phyloP scores from a whole-genome alignment of 139 green algal genomes.

The Spirogloea muscicola region DNA sequence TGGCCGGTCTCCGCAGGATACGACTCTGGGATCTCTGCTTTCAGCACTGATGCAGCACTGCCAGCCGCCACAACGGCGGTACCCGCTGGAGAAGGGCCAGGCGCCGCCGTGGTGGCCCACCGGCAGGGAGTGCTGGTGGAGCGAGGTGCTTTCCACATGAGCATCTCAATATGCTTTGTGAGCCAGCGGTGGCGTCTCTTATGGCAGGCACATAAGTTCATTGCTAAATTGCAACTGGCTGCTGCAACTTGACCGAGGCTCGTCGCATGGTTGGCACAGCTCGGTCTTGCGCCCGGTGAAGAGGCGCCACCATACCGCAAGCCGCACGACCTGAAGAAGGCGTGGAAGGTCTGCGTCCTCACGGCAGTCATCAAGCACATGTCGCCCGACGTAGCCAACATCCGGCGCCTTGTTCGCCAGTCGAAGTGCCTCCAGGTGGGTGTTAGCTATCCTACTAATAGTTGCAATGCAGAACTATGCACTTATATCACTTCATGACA shows the following conservation, averaged over 20 bases:
- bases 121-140: slow-evolving; percentile 23
- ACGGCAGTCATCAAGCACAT: slow-evolving; percentile 28
- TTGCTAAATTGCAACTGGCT: no score
- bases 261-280: neutral
- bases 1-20: no score
- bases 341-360: slow-evolving; percentile 18
- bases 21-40: slow-evolving; percentile 25
- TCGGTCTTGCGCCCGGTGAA: slow-evolving; percentile 25
- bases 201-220: no score
- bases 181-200: no score
- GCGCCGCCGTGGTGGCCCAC: slow-evolving; percentile 23
- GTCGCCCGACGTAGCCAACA: slow-evolving; percentile 16
- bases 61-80: slow-evolving; percentile 3
- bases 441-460: neutral
- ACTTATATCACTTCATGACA: neutral
- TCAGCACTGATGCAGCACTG: slow-evolving; percentile 35
- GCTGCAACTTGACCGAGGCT: no score
- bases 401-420: slow-evolving; percentile 3
- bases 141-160: no score
- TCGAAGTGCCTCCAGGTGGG: slow-evolving; percentile 10
- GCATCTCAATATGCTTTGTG: no score
- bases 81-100: slow-evolving; percentile 14
- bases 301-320: slow-evolving; percentile 23
- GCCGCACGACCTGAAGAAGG: slow-evolving; percentile 34
- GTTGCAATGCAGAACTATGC: neutral